Evolutionary conservation across 345 rosid genomes (phyloP).

Genomic region (Moringa oleifera): DNA sequence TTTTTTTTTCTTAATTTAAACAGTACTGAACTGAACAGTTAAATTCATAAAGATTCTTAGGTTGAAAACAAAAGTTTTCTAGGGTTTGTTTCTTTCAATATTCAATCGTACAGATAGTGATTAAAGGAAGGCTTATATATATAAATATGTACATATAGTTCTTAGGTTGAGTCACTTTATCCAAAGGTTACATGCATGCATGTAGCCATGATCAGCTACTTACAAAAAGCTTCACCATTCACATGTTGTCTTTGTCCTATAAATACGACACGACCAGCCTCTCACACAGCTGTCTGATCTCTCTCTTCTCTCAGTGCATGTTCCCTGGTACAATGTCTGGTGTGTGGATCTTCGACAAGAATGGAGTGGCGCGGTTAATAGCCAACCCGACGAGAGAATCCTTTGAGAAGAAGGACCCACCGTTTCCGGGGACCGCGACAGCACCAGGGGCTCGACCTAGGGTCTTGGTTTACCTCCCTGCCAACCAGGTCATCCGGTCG

Average conservation of each 20-base stretch:
- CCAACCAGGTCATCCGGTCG: slow-evolving; percentile 51
- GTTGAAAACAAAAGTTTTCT: no score
- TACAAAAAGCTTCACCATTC: background rate
- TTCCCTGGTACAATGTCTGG: slow-evolving; percentile 36
- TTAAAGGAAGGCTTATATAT: no score
- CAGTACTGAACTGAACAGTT: no score
- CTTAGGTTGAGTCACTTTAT: no score
- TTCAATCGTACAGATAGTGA: no score
- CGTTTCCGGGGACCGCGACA: slow-evolving; percentile 42
- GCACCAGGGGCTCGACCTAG: slow-evolving; percentile 72
- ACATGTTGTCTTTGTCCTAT: background rate
- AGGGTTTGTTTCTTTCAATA: no score
- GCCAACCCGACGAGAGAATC: slow-evolving; percentile 56
- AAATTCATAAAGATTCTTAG: no score
- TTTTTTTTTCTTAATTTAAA: no score
- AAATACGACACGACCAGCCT: background rate
- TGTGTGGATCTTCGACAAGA: slow-evolving; percentile 64
- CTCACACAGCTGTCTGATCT: background rate
- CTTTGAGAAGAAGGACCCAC: slow-evolving; percentile 47
- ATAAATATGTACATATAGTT: no score
- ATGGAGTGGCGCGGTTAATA: slow-evolving; percentile 49
- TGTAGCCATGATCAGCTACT: no score
- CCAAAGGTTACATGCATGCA: no score
- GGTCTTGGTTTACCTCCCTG: slow-evolving; percentile 54
- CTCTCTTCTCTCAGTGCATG: background rate